These are phyloP conservation scores for Amesomyces nigricolor DNA, from an alignment of 2,329 filamentous ascomycete species.

Conservation along the genomic window DNA sequence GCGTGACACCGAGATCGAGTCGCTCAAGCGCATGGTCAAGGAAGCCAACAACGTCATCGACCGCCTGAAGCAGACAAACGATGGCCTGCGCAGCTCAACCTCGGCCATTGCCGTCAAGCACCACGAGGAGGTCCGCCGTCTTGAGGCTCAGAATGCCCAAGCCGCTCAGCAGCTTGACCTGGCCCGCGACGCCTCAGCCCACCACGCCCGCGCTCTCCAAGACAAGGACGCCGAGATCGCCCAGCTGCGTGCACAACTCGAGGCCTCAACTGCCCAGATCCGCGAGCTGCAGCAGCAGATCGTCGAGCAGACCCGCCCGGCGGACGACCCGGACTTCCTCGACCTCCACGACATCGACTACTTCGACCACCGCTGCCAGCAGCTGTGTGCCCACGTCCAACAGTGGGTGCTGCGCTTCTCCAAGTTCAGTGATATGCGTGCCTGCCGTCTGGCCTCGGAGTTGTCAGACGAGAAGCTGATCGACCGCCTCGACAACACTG, in stretches of 20 bases:
- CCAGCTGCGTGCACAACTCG: constrained; percentile 70
- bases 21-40: constrained; percentile 70
- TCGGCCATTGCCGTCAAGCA: constrained; percentile 70
- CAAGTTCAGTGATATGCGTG: constrained; percentile 89
- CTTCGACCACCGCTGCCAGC: constrained; percentile 89
- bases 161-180: constrained; percentile 64
- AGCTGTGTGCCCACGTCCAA: constrained; percentile 91
- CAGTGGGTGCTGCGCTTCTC: constrained; percentile 98
- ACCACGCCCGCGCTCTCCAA: constrained; percentile 60
- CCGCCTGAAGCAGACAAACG: constrained; percentile 76
- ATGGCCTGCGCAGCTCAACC: constrained; percentile 71
- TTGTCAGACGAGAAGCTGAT: constrained; percentile 90
- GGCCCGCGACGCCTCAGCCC: constrained; percentile 57
- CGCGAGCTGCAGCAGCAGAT: constrained; percentile 54
- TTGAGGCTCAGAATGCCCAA: constrained; percentile 62
- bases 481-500: constrained; percentile 86
- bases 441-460: constrained; percentile 76
- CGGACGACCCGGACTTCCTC: constrained; percentile 57
- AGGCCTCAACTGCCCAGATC: constrained; percentile 61
- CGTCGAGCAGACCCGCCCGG: constrained; percentile 51
- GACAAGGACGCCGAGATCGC: constrained; percentile 82
- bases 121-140: constrained; percentile 60
- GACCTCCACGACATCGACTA: constrained; percentile 83
- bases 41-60: constrained; percentile 77
- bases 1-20: constrained; percentile 80